phyloP scores from a whole-genome alignment of 2,329 filamentous ascomycete species.

The Lasiodiplodia gonubiensis region DNA sequence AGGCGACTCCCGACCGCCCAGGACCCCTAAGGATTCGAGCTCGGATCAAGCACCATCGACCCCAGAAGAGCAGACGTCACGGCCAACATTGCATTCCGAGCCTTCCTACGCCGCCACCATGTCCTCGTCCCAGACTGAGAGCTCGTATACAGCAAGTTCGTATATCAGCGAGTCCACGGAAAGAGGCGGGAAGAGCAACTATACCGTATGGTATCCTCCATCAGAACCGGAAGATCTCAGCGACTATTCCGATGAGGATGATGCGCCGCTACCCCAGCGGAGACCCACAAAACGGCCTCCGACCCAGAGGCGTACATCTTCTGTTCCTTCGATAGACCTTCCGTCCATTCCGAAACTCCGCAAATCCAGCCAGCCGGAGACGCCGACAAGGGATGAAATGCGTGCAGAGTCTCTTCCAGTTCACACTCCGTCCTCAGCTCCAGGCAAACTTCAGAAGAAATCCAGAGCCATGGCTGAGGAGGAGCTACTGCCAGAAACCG shows the following conservation, averaged over 20 bases:
- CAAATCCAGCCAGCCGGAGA: slow-evolving; percentile 49
- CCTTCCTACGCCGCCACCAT: slow-evolving; percentile 35
- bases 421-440: slow-evolving; percentile 36
- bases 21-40: slow-evolving; percentile 43
- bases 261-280: slow-evolving; percentile 13
- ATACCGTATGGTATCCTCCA: slow-evolving; percentile 57
- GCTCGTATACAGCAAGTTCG: slow-evolving; percentile 32
- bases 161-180: slow-evolving; percentile 1
- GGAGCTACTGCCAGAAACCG: slow-evolving; percentile 30
- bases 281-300: slow-evolving; percentile 38
- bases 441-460: slow-evolving; percentile 40
- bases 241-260: slow-evolving; percentile 34
- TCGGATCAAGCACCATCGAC: slow-evolving; percentile 12
- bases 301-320: slow-evolving; percentile 54
- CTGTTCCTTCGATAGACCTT: slow-evolving; percentile 53
- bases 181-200: slow-evolving; percentile 43
- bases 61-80: slow-evolving; percentile 18
- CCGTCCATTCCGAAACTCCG: slow-evolving; percentile 53
- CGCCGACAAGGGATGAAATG: slow-evolving; percentile 34
- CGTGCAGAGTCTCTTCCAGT: slow-evolving; percentile 32
- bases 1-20: slow-evolving; percentile 37
- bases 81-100: slow-evolving; percentile 29
- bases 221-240: slow-evolving; percentile 42
- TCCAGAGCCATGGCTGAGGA: slow-evolving; percentile 31
- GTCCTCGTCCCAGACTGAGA: slow-evolving; percentile 36